Base-by-base conservation (phyloP, 306 rosid species). In the Quercus engelmannii region DNA sequence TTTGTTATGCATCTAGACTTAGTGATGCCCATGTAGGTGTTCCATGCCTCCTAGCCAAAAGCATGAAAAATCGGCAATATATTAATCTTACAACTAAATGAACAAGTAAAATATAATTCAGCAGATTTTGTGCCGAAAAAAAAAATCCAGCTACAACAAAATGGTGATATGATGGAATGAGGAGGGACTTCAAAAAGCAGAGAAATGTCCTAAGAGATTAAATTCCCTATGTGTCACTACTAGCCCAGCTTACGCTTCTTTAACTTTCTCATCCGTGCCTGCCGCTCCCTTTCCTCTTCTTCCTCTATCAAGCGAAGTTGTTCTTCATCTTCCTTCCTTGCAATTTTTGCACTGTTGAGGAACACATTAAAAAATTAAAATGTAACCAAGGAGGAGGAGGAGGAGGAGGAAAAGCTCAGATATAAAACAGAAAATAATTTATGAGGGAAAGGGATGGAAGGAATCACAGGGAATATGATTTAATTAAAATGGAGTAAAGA, bases 311-410 rank as follows among this genome's bases (percentile, higher is more conserved):
- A 33, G 76, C 85, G 78, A 25, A 71, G 86, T 70, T 91, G 85
- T 83, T 89, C 91, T 64, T 91, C 97, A 69, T 92, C 97, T 84
- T 92, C 97, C 84, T 62, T 1, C 77, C 9, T 84, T 5, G 83
- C 97, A 51, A 91, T 86, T 83, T 0, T 31, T 3, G 75, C 85
- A 86, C 97, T 91, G 78, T 51, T 80, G 52, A 79, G 4, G 65
- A 58, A 54, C 46, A 41, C 2, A 41, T 7, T 41, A 8, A 41
- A 41, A 38, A 41, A 41, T 41, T 41, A 41, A 41, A 41, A 41
- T 8, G 46, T 41, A 41, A 41, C 46, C 2, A 2, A 41, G 46
- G 3, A 2, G 10, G 43, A 38, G 11, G 43, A 35, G 11, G 43
- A 35, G 43, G 46, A 41, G 46, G 71, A 76, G 8, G 65, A 54